Percentiles rank a stretch among this genome's conserved stretches.
These are phyloP conservation scores for Funneliformis mosseae DNA, from an alignment of 192 early-diverging fungal genomes.

Conservation along the genomic window DNA sequence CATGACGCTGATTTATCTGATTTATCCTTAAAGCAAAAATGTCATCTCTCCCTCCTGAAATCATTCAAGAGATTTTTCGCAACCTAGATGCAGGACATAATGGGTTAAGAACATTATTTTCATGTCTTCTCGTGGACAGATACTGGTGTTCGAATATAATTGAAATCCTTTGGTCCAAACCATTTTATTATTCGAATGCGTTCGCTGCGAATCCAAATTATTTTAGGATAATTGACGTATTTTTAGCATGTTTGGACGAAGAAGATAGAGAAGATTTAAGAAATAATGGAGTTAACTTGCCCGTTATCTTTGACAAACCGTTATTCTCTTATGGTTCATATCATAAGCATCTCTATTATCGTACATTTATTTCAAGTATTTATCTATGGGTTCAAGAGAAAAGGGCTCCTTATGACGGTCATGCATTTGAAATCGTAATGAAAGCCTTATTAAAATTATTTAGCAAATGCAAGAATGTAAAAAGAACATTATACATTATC, in stretches of 20 bases:
- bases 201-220: neutral
- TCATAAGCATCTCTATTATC: neutral
- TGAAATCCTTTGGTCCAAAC: slow-evolving; percentile 1
- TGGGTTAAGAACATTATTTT: neutral
- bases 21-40: neutral
- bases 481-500: slow-evolving; percentile 6
- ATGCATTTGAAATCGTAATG: neutral
- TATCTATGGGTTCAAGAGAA: neutral
- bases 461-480: neutral
- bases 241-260: neutral
- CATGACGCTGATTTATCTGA: too few species aligned
- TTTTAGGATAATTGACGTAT: neutral
- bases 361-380: neutral
- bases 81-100: neutral
- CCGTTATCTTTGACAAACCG: neutral
- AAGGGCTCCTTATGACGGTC: neutral
- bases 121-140: neutral
- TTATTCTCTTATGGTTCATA: neutral
- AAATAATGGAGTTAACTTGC: neutral
- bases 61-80: neutral
- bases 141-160: neutral
- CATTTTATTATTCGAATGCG: neutral
- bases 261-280: neutral
- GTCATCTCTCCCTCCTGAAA: neutral
- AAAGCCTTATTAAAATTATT: slow-evolving; percentile 9